Percentiles rank a stretch among this genome's conserved stretches.
Conservation (phyloP, 495 filamentous ascomycete species). For the Penicillium simplicissimum region DNA sequence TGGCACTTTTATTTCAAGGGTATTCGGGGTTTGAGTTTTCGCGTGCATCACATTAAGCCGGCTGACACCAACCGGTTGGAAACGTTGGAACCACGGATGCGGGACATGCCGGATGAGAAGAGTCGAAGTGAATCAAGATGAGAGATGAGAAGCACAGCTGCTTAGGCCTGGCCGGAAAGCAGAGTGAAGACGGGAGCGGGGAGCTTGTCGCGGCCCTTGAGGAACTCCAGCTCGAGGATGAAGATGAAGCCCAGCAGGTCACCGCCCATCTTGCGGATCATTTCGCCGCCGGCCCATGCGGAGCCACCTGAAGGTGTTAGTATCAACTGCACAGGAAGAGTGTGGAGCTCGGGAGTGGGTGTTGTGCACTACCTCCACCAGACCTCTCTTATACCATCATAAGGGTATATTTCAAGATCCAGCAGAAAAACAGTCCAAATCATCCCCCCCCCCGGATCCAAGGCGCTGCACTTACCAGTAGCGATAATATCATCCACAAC, state of each 20-base stretch:
- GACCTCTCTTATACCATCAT: neutral
- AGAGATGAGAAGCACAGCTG: neutral
- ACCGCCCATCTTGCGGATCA: constrained; percentile 86
- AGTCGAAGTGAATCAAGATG: neutral
- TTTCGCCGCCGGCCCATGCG: constrained; percentile 79
- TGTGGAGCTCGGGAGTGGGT: too few species aligned
- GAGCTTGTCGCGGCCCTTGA: constrained; percentile 89
- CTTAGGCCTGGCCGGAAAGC: constrained; percentile 59
- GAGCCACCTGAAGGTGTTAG: constrained; percentile 69
- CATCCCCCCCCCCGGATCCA: too few species aligned
- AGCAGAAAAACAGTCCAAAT: neutral
- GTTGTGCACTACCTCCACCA: neutral
- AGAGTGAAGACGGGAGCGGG: constrained; percentile 83
- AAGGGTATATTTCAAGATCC: neutral
- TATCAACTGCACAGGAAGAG: neutral
- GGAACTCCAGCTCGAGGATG: constrained; percentile 92
- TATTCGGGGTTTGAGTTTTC: neutral
- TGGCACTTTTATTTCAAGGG: constrained; percentile 19
- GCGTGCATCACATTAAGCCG: neutral
- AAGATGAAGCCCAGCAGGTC: constrained; percentile 85
- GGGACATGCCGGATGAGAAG: neutral
- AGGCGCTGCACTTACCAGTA: constrained; percentile 68
- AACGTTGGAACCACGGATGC: neutral
- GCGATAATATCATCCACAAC: constrained; percentile 98
- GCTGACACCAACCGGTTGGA: neutral